phyloP scores from a whole-genome alignment of 352 stramenopile species.

The Pythium phragmiticola region DNA sequence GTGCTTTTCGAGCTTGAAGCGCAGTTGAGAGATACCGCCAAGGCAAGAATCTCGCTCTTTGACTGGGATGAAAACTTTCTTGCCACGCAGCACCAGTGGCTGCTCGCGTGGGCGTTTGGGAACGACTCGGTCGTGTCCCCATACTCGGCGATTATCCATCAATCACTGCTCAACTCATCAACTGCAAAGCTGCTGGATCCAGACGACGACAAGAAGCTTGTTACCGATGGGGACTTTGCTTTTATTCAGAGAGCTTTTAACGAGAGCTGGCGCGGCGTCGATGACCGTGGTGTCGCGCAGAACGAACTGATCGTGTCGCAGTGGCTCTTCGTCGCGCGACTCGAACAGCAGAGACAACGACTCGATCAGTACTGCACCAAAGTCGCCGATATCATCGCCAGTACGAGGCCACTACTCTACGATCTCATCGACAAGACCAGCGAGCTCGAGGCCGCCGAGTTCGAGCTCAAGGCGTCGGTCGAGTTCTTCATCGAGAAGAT shows the following conservation, averaged over 20 bases:
- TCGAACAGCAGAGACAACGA: constrained; percentile 46
- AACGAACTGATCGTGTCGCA: constrained; percentile 44
- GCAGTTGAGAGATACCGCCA: constrained; percentile 14
- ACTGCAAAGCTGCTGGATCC: constrained; percentile 41
- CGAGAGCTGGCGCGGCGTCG: constrained; percentile 45
- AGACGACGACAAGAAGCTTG: constrained; percentile 32
- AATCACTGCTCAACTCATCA: constrained; percentile 52
- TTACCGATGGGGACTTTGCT: constrained; percentile 35
- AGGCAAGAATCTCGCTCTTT: constrained; percentile 45
- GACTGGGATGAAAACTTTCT: constrained; percentile 53
- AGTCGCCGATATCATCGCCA: constrained; percentile 34
- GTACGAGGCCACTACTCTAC: constrained; percentile 38
- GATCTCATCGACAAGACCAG: constrained; percentile 37
- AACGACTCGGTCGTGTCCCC: constrained; percentile 46
- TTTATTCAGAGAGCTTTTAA: constrained; percentile 56
- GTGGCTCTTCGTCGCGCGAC: constrained; percentile 45
- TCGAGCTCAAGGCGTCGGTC: constrained; percentile 49
- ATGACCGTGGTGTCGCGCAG: constrained; percentile 35
- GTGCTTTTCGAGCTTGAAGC: constrained; percentile 43
- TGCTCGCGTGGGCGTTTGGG: constrained; percentile 37
- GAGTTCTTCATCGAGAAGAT: constrained; percentile 60
- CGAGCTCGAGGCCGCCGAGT: constrained; percentile 57
- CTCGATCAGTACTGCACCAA: constrained; percentile 36
- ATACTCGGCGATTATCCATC: constrained; percentile 45
- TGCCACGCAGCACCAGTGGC: constrained; percentile 20